Conservation (phyloP, 495 filamentous ascomycete species). For the Echria macrotheca region DNA sequence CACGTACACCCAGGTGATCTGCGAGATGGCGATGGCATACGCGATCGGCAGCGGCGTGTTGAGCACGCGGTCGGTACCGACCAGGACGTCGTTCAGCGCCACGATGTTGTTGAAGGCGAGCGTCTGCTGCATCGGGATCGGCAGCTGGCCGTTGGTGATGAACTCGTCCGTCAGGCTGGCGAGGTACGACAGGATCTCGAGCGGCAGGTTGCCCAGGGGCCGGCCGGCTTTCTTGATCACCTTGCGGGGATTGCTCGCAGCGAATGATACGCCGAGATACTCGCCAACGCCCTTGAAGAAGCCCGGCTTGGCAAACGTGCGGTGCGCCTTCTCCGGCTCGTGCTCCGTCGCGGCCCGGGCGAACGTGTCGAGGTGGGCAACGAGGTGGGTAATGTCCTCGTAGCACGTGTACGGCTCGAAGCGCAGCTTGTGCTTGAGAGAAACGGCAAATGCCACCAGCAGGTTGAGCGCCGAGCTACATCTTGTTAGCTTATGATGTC, state of each 20-base stretch:
- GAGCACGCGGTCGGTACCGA: conserved; percentile 72
- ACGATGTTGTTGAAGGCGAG: conserved; percentile 47
- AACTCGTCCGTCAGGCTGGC: conserved; percentile 58
- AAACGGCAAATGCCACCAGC: conserved; percentile 67
- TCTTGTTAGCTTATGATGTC: too few species aligned
- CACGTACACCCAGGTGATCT: conserved; percentile 86
- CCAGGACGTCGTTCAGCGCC: conserved; percentile 65
- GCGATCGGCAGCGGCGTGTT: conserved; percentile 80
- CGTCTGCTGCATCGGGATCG: conserved; percentile 44
- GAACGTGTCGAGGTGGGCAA: conserved; percentile 61
- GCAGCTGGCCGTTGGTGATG: conserved; percentile 49
- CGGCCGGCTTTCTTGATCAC: conserved; percentile 58
- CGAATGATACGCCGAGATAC: conserved; percentile 65
- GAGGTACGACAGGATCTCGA: conserved; percentile 72
- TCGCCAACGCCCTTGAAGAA: conserved; percentile 62
- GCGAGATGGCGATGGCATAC: conserved; percentile 79
- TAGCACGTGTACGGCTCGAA: conserved; percentile 82
- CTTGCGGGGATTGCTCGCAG: conserved; percentile 68
- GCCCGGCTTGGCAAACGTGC: conserved; percentile 29
- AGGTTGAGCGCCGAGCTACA: conserved; percentile 70
- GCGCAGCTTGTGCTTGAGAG: conserved; percentile 81
- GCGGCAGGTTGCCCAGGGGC: conserved; percentile 66
- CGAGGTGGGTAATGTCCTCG: conserved; percentile 53
- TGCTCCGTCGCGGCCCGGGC: conserved; percentile 60
- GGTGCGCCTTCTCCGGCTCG: conserved; percentile 37